Evolutionary conservation across 2,329 filamentous ascomycete species (phyloP).

Genomic region (Hortaea sp.): DNA sequence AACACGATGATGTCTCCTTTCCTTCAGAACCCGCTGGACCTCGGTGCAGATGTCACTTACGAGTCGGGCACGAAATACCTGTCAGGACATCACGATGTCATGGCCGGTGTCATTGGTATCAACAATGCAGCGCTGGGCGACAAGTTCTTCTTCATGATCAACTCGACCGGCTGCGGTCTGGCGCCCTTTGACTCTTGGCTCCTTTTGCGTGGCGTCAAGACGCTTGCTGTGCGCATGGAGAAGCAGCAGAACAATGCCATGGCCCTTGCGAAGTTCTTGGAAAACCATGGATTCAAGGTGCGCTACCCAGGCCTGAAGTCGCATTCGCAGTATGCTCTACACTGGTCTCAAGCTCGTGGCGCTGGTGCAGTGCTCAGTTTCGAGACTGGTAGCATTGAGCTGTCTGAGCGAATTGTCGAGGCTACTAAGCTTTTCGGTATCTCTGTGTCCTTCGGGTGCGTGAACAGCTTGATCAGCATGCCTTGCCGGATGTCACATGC

Average conservation of each 20-base stretch:
- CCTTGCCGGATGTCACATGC: conserved; percentile 99
- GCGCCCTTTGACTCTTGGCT: conserved; percentile 95
- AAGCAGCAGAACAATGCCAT: conserved; percentile 93
- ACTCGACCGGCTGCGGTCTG: conserved; percentile 86
- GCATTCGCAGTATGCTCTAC: conserved; percentile 91
- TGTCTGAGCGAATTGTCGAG: conserved; percentile 91
- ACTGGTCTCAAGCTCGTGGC: conserved; percentile 90
- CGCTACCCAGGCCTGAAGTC: conserved; percentile 89
- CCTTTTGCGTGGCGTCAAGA: conserved; percentile 91
- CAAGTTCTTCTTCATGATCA: conserved; percentile 93
- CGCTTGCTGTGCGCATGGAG: conserved; percentile 94
- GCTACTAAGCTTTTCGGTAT: conserved; percentile 87
- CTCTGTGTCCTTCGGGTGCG: conserved; percentile 93
- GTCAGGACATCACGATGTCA: conserved; percentile 95
- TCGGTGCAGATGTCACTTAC: conserved; percentile 93
- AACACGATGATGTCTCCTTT: conserved; percentile 99
- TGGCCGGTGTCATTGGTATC: conserved; percentile 92
- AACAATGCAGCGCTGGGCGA: conserved; percentile 76
- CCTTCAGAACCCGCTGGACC: conserved; percentile 83
- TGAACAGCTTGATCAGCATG: conserved; percentile 98
- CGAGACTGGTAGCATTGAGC: conserved; percentile 74
- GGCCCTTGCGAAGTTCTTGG: conserved; percentile 83
- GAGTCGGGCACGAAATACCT: conserved; percentile 97
- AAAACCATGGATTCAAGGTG: conserved; percentile 83
- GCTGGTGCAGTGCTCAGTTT: conserved; percentile 92